These are phyloP conservation scores for Suillus plorans DNA, from an alignment of 768 basidiomycete genomes.

Conservation along the genomic window DNA sequence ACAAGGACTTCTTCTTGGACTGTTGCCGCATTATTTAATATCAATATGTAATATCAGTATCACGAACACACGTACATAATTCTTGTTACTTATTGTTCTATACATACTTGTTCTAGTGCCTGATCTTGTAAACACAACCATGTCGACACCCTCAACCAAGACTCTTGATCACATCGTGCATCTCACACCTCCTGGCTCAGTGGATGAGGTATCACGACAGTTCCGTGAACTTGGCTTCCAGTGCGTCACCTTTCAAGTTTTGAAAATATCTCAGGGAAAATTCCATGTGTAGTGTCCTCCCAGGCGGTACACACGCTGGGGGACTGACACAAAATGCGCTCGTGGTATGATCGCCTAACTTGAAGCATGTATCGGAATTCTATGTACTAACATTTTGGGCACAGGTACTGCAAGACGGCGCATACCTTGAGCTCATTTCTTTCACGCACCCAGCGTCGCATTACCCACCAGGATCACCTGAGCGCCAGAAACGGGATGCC, in stretches of 20 bases:
- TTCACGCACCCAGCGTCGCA: constrained; percentile 56
- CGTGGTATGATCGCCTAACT: constrained; percentile 40
- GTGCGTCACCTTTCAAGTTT: constrained; percentile 34
- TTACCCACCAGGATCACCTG: constrained; percentile 53
- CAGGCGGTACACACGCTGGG: constrained; percentile 64
- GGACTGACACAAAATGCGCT: constrained; percentile 67
- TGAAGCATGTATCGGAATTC: background rate
- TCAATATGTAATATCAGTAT: background rate
- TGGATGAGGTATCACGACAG: constrained; percentile 47
- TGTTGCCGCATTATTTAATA: background rate
- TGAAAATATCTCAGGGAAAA: background rate
- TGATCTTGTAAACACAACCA: constrained; percentile 6
- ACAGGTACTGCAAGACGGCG: constrained; percentile 55
- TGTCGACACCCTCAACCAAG: constrained; percentile 35
- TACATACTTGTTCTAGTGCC: background rate
- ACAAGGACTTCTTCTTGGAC: background rate
- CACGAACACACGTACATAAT: background rate
- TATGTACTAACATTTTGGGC: background rate
- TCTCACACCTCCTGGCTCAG: constrained; percentile 62
- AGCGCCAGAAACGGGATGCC: constrained; percentile 40
- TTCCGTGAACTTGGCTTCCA: constrained; percentile 66
- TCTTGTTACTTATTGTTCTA: background rate
- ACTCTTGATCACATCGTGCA: constrained; percentile 71
- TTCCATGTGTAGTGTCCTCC: constrained; percentile 49
- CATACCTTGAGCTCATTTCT: constrained; percentile 69